These are phyloP conservation scores for Aspergillus nidulans DNA, from an alignment of 495 filamentous ascomycete species.

Conservation along the genomic window DNA sequence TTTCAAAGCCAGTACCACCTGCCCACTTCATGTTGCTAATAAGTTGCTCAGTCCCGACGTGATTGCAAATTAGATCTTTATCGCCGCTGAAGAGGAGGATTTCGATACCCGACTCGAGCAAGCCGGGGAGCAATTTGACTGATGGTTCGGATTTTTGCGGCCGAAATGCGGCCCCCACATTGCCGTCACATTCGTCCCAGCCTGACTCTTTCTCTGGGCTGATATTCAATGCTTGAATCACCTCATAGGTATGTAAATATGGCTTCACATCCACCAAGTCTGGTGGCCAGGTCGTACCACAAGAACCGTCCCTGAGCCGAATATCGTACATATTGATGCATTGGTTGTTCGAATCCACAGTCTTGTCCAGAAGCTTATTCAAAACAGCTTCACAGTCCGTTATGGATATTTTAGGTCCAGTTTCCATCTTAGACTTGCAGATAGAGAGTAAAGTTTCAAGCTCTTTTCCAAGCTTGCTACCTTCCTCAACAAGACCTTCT, in stretches of 20 bases:
- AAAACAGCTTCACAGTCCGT: constrained; percentile 69
- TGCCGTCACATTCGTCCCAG: constrained; percentile 85
- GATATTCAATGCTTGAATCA: constrained; percentile 75
- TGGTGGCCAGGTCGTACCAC: constrained; percentile 95
- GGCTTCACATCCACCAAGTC: constrained; percentile 72
- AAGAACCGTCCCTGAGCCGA: constrained; percentile 73
- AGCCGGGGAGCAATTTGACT: constrained; percentile 66
- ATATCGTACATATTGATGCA: constrained; percentile 97
- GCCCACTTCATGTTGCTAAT: constrained; percentile 93
- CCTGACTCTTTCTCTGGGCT: constrained; percentile 74
- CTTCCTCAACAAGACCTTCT: constrained; percentile 63
- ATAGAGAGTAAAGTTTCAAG: constrained; percentile 67
- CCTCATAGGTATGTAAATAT: constrained; percentile 80
- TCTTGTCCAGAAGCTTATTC: constrained; percentile 59
- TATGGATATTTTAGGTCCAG: constrained; percentile 61
- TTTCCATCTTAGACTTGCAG: constrained; percentile 54
- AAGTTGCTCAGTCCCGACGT: constrained; percentile 86
- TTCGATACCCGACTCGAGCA: constrained; percentile 67
- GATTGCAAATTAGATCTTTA: constrained; percentile 94
- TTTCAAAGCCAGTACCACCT: constrained; percentile 83
- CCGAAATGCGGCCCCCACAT: constrained; percentile 66
- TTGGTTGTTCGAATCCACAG: constrained; percentile 46
- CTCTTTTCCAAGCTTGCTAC: constrained; percentile 55
- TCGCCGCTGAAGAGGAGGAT: constrained; percentile 89
- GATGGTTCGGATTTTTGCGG: constrained; percentile 65